Evolutionary conservation across 129 eudicot genomes (phyloP), one percentile per base, ranked within the genome.

Genomic region (Sambucus nigra): DNA sequence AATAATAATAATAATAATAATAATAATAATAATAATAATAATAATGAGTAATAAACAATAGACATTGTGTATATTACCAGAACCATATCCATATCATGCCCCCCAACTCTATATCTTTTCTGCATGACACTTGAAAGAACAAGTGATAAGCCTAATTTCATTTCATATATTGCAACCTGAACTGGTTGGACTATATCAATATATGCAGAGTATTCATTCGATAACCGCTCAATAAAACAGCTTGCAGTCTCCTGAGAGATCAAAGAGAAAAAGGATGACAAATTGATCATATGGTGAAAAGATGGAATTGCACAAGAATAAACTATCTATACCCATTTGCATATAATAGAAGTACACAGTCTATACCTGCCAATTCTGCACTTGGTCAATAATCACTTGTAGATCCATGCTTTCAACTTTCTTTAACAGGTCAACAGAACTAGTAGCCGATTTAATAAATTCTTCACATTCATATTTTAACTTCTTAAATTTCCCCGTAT

Each of bases 141-240:
- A 61, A 92, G 64, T 13, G 91, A 72, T 54, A 92, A 51, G 25
- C 99, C 99, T 58, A 86, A 64, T 69, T 92, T 92, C 79, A 92
- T 80, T 76, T 92, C 99, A 63, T 82, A 92, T 57, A 92, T 48
- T 57, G 99, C 94, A 64, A 77, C 72, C 69, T 80, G 99, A 52
- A 92, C 67, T 31, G 99, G 94, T 69, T 86, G 88, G 53, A 76
- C 52, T 29, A 86, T 63, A 69, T 92, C 99, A 33, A 64, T 61
- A 61, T 82, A 92, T 46, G 67, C 76, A 5, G 76, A 57, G 63
- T 72, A 92, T 54, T 80, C 95, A 47, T 63, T 67, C 11, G 99
- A 82, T 60, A 92, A 75, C 8, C 71, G 69, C 53, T 77, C 84
- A 63, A 92, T 76, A 69, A 86, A 80, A 51, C 76, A 46, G 52